Evolutionary conservation across 2,329 filamentous ascomycete species (phyloP).

Genomic region (Domatiomyces catenatus): DNA sequence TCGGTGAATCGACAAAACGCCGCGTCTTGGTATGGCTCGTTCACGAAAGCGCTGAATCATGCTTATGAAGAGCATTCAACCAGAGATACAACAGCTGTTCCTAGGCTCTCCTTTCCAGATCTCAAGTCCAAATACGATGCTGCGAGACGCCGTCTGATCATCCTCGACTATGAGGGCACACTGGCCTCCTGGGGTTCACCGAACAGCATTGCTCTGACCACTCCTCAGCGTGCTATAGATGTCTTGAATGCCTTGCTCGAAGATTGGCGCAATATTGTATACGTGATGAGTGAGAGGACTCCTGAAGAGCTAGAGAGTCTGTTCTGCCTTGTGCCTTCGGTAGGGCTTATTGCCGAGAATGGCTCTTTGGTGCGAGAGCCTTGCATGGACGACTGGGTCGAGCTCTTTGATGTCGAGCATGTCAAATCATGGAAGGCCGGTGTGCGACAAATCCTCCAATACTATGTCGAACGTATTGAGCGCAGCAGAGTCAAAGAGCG

Average conservation of each 20-base stretch:
- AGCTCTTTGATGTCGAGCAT: slow-evolving; percentile 57
- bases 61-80: slow-evolving; percentile 73
- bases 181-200: slow-evolving; percentile 75
- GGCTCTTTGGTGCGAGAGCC: slow-evolving; percentile 74
- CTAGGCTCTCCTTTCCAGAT: slow-evolving; percentile 56
- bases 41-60: slow-evolving; percentile 53
- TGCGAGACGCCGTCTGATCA: slow-evolving; percentile 59
- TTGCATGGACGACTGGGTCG: slow-evolving; percentile 49
- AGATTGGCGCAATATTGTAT: slow-evolving; percentile 71
- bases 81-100: slow-evolving; percentile 72
- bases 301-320: slow-evolving; percentile 77
- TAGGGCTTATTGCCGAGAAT: slow-evolving; percentile 88
- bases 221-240: slow-evolving; percentile 70
- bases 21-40: slow-evolving; percentile 67
- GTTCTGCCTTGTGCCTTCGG: slow-evolving; percentile 65
- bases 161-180: slow-evolving; percentile 89
- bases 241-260: slow-evolving; percentile 66
- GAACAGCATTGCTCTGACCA: slow-evolving; percentile 69
- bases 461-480: slow-evolving; percentile 79
- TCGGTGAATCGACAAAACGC: slow-evolving; percentile 71
- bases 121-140: slow-evolving; percentile 52
- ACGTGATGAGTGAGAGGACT: slow-evolving; percentile 81
- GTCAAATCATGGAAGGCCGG: slow-evolving; percentile 69
- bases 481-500: slow-evolving; percentile 78
- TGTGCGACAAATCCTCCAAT: slow-evolving; percentile 67